phyloP scores from a whole-genome alignment of 768 basidiomycete species.

The Multifurca ochricompacta region DNA sequence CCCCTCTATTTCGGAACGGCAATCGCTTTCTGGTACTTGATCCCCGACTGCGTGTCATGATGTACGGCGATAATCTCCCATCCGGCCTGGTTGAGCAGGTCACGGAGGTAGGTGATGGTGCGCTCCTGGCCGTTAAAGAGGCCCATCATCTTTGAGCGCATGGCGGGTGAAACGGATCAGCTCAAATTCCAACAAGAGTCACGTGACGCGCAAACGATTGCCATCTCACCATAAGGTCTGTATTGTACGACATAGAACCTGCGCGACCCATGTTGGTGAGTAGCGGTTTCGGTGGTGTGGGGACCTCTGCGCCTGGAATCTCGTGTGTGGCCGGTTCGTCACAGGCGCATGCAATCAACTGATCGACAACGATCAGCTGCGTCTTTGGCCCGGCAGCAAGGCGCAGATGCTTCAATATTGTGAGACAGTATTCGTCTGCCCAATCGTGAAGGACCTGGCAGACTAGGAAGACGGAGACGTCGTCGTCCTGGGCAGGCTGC shows the following conservation, averaged over 20 bases:
- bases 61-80: background rate
- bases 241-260: slow-evolving; percentile 12
- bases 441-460: slow-evolving; percentile 29
- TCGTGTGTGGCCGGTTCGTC: slow-evolving; percentile 11
- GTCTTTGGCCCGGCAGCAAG: slow-evolving; percentile 22
- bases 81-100: background rate
- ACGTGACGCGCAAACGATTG: too few species aligned
- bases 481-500: slow-evolving; percentile 23
- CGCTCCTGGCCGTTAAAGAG: background rate
- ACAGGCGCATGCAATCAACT: slow-evolving; percentile 23
- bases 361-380: slow-evolving; percentile 25
- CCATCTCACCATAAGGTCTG: slow-evolving; percentile 19
- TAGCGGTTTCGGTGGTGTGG: slow-evolving; percentile 22
- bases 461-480: slow-evolving; percentile 26
- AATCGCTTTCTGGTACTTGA: background rate
- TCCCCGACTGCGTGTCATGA: background rate
- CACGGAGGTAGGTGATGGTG: background rate
- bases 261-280: slow-evolving; percentile 23
- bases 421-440: slow-evolving; percentile 27
- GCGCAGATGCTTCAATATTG: slow-evolving; percentile 25
- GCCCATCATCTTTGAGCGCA: slow-evolving; percentile 1
- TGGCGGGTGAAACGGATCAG: background rate
- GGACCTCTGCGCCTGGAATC: slow-evolving; percentile 15
- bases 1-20: background rate
- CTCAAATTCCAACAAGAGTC: background rate